Base-by-base conservation (phyloP, 345 rosid species). In the Boechera retrofracta region DNA sequence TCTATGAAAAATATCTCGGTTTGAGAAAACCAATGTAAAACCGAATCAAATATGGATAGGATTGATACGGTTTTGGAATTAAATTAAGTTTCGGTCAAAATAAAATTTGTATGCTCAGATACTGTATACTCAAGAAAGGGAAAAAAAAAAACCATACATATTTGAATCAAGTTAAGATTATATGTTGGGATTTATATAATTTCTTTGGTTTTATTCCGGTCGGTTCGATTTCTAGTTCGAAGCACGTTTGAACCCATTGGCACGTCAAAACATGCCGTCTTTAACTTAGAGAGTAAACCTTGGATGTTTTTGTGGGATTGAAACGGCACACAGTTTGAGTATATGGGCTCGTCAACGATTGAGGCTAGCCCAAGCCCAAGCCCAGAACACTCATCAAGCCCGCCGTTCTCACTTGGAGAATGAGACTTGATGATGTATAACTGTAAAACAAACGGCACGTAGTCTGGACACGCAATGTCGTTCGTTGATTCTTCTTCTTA, bases 361-460 rank as follows among this genome's bases (percentile, higher is more conserved):
- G 49, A 57, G 78, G 66, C 32, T 42, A 26, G 15, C 39, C 57
- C 29, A 55, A 1, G 24, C 24, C 24, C 24, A 21, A 21, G 24
- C 24, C 24, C 24, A 21, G 24, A 21, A 21, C 24, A 21, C 24
- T 2, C 1, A 24, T 12, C 2, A 63, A 31, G 6, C 9, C n/a
- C 28, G 47, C 26, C 36, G 57, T 21, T 53, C 11, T 15, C 1
- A 12, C 2, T 31, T 42, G 2, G 4, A 64, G 24, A 31, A 32
- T 41, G 54, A 64, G 56, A 74, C 78, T 31, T 48, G 10, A 32
- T 28, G 66, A 33, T 42, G 64, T 73, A 54, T 56, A 60, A 10
- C 41, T 29, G 63, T 42, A 0, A 51, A 49, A 11, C 0, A 69
- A 70, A 64, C 76, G 65, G 59, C 80, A 77, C 16, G 80, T 44